Conservation (phyloP, 2,329 filamentous ascomycete species). For the Ceratocystis lukuohia region DNA sequence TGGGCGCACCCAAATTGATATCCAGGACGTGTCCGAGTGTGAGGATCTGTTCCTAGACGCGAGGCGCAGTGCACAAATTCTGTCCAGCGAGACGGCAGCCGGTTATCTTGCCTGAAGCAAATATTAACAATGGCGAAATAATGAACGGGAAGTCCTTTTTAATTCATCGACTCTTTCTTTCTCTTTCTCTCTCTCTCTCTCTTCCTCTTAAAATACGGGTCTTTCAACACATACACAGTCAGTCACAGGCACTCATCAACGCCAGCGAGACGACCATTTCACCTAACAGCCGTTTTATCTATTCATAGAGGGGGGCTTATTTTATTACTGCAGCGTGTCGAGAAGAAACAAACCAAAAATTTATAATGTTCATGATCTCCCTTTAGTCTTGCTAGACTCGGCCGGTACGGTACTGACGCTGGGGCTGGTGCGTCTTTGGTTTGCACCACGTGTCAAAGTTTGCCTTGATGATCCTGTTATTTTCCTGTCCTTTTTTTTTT, state of each 20-base stretch:
- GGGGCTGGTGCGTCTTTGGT: neutral
- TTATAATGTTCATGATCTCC: neutral
- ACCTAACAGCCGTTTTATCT: too few relatives aligned
- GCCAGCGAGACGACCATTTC: too few relatives aligned
- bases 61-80: constrained; percentile 58
- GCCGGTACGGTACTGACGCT: neutral
- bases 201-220: too few relatives aligned
- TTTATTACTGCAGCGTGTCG: too few relatives aligned
- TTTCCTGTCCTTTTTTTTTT: neutral
- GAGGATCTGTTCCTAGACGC: constrained; percentile 76
- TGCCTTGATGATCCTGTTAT: neutral
- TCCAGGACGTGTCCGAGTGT: constrained; percentile 66
- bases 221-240: too few relatives aligned
- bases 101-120: constrained; percentile 45
- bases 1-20: constrained; percentile 61
- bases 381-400: neutral
- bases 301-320: too few relatives aligned
- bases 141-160: neutral
- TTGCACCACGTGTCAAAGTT: constrained; percentile 5
- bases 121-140: neutral
- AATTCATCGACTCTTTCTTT: neutral
- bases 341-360: neutral
- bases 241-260: too few relatives aligned
- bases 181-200: neutral
- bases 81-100: constrained; percentile 47